These are phyloP conservation scores for Colletotrichum destructivum DNA, from an alignment of 2,329 filamentous ascomycete genomes.

Conservation along the genomic window DNA sequence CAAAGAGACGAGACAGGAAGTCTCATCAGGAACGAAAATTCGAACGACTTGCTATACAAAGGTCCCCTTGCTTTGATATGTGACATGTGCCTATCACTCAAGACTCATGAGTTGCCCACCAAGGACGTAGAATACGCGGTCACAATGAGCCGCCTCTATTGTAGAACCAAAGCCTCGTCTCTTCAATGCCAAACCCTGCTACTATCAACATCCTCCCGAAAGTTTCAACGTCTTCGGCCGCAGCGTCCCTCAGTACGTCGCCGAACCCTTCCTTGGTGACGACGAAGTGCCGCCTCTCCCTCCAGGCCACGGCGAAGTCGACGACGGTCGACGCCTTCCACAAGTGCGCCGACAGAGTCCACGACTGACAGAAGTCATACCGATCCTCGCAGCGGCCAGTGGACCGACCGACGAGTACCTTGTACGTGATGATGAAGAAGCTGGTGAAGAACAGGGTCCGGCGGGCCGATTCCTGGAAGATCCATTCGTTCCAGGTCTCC, in stretches of 20 bases:
- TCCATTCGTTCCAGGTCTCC: conserved; percentile 66
- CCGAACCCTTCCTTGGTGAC: conserved; percentile 50
- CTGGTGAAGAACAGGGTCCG: conserved; percentile 66
- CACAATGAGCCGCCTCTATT: conserved; percentile 19
- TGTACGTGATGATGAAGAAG: conserved; percentile 60
- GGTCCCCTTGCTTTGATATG: too few species aligned
- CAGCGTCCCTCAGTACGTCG: conserved; percentile 51
- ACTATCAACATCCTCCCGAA: conserved; percentile 58
- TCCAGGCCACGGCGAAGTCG: conserved; percentile 58
- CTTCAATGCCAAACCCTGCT: conserved; percentile 50
- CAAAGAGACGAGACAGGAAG: background rate
- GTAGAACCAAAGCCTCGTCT: conserved; percentile 53
- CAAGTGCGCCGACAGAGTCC: conserved; percentile 56
- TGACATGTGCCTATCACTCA: background rate
- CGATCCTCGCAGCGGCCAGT: conserved; percentile 48
- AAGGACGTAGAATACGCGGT: background rate
- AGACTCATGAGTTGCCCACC: background rate
- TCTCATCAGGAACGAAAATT: background rate
- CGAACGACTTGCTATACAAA: background rate
- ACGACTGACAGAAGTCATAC: conserved; percentile 53
- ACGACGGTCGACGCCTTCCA: conserved; percentile 55
- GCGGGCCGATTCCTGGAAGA: conserved; percentile 67
- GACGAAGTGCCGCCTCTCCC: conserved; percentile 53
- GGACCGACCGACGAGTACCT: conserved; percentile 50
- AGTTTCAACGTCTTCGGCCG: conserved; percentile 59